Conservation (phyloP, 331 rosid genomes). For the Rhamnella rubrinervis region DNA sequence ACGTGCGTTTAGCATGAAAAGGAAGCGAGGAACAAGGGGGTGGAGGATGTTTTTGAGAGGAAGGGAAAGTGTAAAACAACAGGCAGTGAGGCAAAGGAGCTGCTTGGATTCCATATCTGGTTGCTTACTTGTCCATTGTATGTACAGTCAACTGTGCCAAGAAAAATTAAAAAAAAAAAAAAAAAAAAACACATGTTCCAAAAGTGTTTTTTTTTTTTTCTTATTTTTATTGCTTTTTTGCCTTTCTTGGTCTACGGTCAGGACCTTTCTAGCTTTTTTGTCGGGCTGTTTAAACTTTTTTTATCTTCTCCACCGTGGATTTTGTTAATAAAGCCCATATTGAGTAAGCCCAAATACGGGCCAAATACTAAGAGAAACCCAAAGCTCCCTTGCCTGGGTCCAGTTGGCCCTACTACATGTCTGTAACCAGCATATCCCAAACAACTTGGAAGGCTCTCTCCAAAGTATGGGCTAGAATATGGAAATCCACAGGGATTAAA, state of each 20-base stretch:
- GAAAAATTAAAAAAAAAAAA: no score
- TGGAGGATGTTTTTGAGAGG: background rate
- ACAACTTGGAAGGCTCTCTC: no score
- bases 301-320: background rate
- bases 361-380: background rate
- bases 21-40: background rate
- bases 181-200: conserved; percentile 6
- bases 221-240: conserved; percentile 1
- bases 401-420: background rate
- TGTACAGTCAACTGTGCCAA: background rate
- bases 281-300: conserved; percentile 19
- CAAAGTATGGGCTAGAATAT: no score
- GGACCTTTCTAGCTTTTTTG: conserved; percentile 21
- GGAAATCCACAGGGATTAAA: no score
- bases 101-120: conserved; percentile 17
- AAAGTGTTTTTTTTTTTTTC: background rate
- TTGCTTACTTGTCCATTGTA: conserved; percentile 25
- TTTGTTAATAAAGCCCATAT: conserved; percentile 12
- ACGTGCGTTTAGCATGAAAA: conserved; percentile 33
- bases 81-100: conserved; percentile 6
- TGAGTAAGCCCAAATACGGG: background rate
- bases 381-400: background rate
- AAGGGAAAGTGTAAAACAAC: conserved; percentile 16
- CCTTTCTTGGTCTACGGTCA: conserved; percentile 1
- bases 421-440: no score